Percentiles rank a stretch among this genome's conserved stretches.
Evolutionary conservation across 73 alveolate species (phyloP).

Genomic region (Blepharisma stoltei): DNA sequence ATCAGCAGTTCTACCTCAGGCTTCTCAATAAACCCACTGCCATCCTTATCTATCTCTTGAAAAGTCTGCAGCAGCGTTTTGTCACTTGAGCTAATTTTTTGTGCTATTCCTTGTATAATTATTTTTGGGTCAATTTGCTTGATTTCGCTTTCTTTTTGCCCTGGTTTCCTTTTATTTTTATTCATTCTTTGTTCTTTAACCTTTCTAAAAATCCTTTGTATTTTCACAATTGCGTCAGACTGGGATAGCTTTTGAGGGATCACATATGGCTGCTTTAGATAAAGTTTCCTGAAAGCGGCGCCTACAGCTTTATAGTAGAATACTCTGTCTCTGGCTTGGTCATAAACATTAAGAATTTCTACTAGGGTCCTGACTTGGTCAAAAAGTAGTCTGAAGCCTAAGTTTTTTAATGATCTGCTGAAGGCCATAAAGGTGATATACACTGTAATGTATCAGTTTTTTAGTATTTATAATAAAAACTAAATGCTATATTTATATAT

Average conservation of each 20-base stretch:
- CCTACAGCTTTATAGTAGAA: not conserved
- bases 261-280: not conserved
- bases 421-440: not conserved
- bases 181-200: not conserved
- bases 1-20: not conserved
- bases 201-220: not conserved
- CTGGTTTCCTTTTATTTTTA: not conserved
- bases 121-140: constrained; percentile 1
- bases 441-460: too few relatives aligned
- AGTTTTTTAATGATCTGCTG: not conserved
- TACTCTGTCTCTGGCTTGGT: not conserved
- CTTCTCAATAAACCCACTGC: constrained; percentile 8
- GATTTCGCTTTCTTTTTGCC: too few relatives aligned
- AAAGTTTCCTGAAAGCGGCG: not conserved
- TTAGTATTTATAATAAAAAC: too few relatives aligned
- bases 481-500: too few relatives aligned
- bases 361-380: not conserved
- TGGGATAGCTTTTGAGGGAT: not conserved
- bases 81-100: not conserved
- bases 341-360: constrained; percentile 16
- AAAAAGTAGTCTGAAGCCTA: constrained; percentile 1
- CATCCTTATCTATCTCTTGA: constrained; percentile 25
- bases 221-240: not conserved
- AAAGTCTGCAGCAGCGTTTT: not conserved
- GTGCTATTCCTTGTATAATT: constrained; percentile 6